A percentile compares a stretch with the other conserved stretches of the same genome.
phyloP scores from a whole-genome alignment of 1,139 yeast genomes.

The Candida dubliniensis region DNA sequence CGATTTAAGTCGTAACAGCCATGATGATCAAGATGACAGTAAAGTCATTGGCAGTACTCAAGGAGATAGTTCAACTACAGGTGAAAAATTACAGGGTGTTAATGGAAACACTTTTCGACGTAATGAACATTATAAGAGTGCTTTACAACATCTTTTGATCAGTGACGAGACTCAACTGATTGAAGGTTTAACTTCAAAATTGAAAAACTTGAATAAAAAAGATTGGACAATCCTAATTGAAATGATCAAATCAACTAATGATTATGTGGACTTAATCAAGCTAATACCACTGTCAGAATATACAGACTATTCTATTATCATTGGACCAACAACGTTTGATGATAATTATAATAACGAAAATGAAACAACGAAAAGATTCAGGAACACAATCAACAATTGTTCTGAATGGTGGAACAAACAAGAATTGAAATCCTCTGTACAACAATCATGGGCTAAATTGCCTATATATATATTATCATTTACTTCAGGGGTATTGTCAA shows the following conservation, averaged over 20 bases:
- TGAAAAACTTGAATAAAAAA: conserved; percentile 17
- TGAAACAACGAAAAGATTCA: conserved; percentile 3
- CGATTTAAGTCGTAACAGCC: neutral
- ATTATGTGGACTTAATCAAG: conserved; percentile 20
- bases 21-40: too few species aligned
- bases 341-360: neutral
- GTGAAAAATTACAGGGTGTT: too few species aligned
- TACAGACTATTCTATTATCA: conserved; percentile 10
- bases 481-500: conserved; percentile 25
- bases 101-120: neutral
- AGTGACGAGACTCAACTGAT: conserved; percentile 20
- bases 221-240: conserved; percentile 22
- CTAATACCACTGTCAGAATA: conserved; percentile 18
- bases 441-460: conserved; percentile 45
- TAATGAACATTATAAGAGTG: neutral
- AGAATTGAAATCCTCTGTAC: conserved; percentile 20
- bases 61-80: too few species aligned
- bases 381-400: conserved; percentile 8
- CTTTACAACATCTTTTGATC: conserved; percentile 12
- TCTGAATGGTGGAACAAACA: conserved; percentile 26
- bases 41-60: too few species aligned
- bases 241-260: conserved; percentile 15
- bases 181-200: conserved; percentile 19
- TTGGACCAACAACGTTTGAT: conserved; percentile 12
- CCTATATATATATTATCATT: conserved; percentile 28